Evolutionary conservation across 305 asterid genomes (phyloP).

Genomic region (Fraxinus floribunda): DNA sequence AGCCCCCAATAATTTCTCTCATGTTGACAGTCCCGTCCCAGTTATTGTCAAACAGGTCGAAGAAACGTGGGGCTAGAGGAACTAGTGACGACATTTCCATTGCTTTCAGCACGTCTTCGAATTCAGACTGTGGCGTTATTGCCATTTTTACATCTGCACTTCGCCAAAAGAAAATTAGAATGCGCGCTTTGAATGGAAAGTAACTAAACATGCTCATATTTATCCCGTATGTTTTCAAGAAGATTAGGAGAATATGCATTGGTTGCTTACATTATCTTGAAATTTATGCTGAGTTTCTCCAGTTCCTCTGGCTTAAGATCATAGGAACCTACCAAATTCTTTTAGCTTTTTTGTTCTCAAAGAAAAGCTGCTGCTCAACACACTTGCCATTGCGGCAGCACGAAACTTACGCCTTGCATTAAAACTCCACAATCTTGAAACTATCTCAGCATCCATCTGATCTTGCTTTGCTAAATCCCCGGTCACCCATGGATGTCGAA

Average conservation of each 20-base stretch:
- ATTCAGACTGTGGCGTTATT: constrained; percentile 63
- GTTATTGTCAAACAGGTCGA: constrained; percentile 74
- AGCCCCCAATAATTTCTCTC: constrained; percentile 82
- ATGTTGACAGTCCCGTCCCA: constrained; percentile 80
- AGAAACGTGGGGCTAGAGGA: constrained; percentile 68
- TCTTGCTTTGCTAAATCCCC: constrained; percentile 77
- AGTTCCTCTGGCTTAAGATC: constrained; percentile 81
- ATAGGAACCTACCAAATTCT: constrained; percentile 64
- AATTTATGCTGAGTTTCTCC: constrained; percentile 54
- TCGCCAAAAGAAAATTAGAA: not conserved
- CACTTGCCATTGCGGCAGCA: constrained; percentile 86
- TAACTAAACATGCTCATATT: not conserved
- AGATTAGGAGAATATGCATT: not conserved
- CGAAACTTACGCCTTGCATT: constrained; percentile 82
- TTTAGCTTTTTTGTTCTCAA: constrained; percentile 64
- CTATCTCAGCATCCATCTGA: constrained; percentile 77
- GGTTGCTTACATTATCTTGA: constrained; percentile 60
- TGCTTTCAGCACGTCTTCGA: constrained; percentile 72
- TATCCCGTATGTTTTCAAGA: not conserved
- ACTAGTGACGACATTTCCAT: constrained; percentile 72
- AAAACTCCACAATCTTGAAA: constrained; percentile 62
- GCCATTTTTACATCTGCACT: constrained; percentile 57
- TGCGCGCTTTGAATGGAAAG: not conserved
- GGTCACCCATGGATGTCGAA: constrained; percentile 73
- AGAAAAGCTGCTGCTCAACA: constrained; percentile 71